Evolutionary conservation across 495 filamentous ascomycete species (phyloP).

Genomic region (Penicillium nucicola): DNA sequence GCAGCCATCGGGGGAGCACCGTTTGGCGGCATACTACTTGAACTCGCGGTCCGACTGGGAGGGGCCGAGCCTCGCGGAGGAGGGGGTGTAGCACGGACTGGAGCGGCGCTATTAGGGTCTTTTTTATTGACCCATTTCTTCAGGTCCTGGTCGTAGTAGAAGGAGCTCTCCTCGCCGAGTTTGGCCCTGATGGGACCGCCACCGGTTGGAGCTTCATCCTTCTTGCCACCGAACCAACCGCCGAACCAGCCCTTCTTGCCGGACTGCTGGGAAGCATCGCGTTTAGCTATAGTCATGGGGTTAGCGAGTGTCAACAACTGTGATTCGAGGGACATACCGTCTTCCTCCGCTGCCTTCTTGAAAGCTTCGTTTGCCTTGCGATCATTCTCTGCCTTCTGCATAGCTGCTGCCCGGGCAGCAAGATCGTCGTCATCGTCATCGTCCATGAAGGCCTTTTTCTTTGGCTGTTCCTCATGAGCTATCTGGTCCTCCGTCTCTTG

Average conservation of each 20-base stretch:
- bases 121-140: conserved; percentile 99
- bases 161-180: conserved; percentile 87
- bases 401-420: conserved; percentile 45
- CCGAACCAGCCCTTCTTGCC: conserved; percentile 81
- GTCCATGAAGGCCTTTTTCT: conserved; percentile 78
- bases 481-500: conserved; percentile 34
- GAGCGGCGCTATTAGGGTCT: conserved; percentile 45
- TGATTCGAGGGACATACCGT: conserved; percentile 50
- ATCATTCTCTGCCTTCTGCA: conserved; percentile 52
- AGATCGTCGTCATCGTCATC: conserved; percentile 60
- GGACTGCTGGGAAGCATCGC: conserved; percentile 21
- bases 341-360: conserved; percentile 78
- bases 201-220: conserved; percentile 58
- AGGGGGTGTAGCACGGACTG: conserved; percentile 51
- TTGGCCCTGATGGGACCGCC: conserved; percentile 82
- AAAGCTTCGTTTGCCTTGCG: conserved; percentile 72
- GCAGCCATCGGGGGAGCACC: conserved; percentile 26
- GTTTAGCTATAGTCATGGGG: conserved; percentile 36
- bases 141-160: conserved; percentile 89
- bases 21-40: conserved; percentile 31
- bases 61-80: conserved; percentile 48
- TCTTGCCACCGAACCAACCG: conserved; percentile 78
- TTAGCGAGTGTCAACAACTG: conserved; percentile 20
- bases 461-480: conserved; percentile 52
- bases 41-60: conserved; percentile 37